A percentile compares a stretch with the other conserved stretches of the same genome.
Evolutionary conservation across 345 rosid species (phyloP).

Genomic region (Dipteronia sinensis): DNA sequence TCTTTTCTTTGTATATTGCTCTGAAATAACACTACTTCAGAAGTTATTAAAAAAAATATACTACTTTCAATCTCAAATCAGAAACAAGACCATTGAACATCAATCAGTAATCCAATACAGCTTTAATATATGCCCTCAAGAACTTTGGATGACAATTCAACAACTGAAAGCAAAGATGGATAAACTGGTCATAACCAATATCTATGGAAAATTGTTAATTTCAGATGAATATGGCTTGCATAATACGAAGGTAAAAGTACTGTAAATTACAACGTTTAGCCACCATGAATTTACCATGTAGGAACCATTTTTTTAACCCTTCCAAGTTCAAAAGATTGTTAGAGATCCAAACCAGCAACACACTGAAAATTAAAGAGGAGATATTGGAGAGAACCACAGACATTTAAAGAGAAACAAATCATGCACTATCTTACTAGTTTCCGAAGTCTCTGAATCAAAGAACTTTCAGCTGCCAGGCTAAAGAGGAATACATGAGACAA

Average conservation of each 20-base stretch:
- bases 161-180: conserved; percentile 4
- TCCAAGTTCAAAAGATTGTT: neutral
- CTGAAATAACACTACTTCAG: neutral
- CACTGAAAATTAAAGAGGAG: neutral
- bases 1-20: neutral
- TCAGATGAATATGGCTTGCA: neutral
- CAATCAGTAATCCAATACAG: conserved; percentile 19
- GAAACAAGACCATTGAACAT: conserved; percentile 14
- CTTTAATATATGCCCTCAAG: neutral
- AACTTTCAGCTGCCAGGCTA: neutral
- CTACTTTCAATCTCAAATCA: neutral
- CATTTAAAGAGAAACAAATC: neutral
- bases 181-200: neutral
- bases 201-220: neutral
- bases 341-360: neutral
- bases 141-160: neutral
- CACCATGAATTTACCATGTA: neutral
- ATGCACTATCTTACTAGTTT: neutral
- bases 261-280: neutral
- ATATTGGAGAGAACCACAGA: neutral
- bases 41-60: neutral
- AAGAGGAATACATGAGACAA: conserved; percentile 1
- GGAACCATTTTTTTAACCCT: neutral
- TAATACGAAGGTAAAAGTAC: neutral
- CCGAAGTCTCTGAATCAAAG: neutral